Base-by-base conservation (phyloP, 495 filamentous ascomycete genomes). In the Penicillium cosmopolitanum region DNA sequence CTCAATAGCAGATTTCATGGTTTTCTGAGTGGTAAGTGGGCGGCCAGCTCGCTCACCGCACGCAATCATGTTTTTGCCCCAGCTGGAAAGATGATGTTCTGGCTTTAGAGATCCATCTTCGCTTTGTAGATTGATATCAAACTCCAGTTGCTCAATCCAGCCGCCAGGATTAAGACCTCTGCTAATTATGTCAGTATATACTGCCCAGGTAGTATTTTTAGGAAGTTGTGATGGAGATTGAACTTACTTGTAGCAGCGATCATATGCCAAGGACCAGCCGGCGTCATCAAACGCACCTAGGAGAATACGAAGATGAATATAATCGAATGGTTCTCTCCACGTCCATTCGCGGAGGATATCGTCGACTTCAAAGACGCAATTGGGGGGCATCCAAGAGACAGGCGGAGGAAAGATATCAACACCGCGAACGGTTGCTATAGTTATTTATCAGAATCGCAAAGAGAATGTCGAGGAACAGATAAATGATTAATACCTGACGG, bases 131-230 rank as follows among this genome's bases (percentile, higher is more conserved):
- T 56, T 55, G 47, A 71, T 68, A 43, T 66, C 62, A 19, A 81
- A 65, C 53, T 86, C 83, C 55, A 82, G 74, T 55, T 82, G 66
- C 57, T 86, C 84, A 40, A 84, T 66, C 68, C 79, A 85, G 34
- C 77, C 84, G 52, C 82, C 81, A 8, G 82, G 82, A 42, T 65
- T 65, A 23, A 71, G 64, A 11, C n/a, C n/a, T 2, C 46, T 48
- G n/a, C 11, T 2, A 3, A 9, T 7, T 13, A 9, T n/a, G 46
- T 44, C 9, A 48, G 46, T 28, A 8, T 2, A 15, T 28, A 11
- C 4, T 23, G 43, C 5, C 5, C 10, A 5, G 4, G 10, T 21
- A 2, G 23, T 4, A 23, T 13, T 38, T 4, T 28, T 25, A 23
- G 25, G 23, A 28, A 3, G 19, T 28, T 7, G 42, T 13, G 19